Conservation (phyloP, 192 early-diverging fungal genomes). For the Gigaspora rosea region DNA sequence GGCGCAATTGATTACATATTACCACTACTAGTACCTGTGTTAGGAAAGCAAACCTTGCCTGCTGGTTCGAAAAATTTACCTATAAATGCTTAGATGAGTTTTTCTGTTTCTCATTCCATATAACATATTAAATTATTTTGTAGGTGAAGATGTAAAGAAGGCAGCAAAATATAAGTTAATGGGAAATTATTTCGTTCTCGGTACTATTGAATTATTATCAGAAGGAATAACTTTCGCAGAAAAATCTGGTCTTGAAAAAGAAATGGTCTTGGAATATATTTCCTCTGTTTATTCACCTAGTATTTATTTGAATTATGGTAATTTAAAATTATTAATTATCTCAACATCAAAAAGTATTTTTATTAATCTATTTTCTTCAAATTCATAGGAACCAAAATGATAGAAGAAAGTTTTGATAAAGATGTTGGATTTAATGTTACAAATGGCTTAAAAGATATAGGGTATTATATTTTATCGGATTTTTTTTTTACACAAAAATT, state of each 20-base stretch:
- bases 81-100: no score
- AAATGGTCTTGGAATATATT: conserved; percentile 55
- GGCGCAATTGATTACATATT: conserved; percentile 42
- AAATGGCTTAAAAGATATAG: conserved; percentile 49
- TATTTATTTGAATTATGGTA: conserved; percentile 50
- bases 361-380: not conserved
- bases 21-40: conserved; percentile 46
- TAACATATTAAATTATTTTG: no score
- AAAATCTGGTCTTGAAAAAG: conserved; percentile 49
- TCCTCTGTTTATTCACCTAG: conserved; percentile 51
- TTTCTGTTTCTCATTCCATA: no score
- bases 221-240: conserved; percentile 66
- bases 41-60: conserved; percentile 53
- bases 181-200: conserved; percentile 67
- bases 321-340: not conserved
- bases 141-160: conserved; percentile 42
- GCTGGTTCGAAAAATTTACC: conserved; percentile 25
- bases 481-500: not conserved
- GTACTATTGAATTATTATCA: conserved; percentile 59
- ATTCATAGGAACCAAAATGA: conserved; percentile 37
- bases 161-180: conserved; percentile 63
- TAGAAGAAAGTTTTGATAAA: conserved; percentile 39
- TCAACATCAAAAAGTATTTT: not conserved
- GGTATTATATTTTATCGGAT: not conserved
- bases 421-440: conserved; percentile 45